These are phyloP conservation scores for Trypanosoma lewisi DNA, from an alignment of 208 protist genomes.

Conservation along the genomic window DNA sequence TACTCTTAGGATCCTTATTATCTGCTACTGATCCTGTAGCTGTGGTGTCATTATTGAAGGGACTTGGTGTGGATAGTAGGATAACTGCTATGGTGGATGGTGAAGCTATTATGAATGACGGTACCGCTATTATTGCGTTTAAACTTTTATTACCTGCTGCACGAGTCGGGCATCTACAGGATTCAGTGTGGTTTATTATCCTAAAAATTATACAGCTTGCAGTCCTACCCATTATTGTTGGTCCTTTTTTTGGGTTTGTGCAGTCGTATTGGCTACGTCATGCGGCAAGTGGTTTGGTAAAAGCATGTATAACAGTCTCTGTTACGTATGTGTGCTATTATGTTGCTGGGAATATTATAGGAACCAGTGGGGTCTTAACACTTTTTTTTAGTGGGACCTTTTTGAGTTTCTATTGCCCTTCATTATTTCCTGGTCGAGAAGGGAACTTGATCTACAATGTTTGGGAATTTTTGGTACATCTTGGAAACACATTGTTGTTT, in stretches of 20 bases:
- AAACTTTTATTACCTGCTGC: slow-evolving; percentile 72
- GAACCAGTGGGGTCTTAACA: slow-evolving; percentile 80
- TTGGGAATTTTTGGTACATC: slow-evolving; percentile 87
- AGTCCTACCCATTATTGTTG: slow-evolving; percentile 57
- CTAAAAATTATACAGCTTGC: slow-evolving; percentile 44
- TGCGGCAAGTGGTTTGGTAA: slow-evolving; percentile 42
- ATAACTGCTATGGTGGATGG: slow-evolving; percentile 85
- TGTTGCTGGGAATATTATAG: slow-evolving; percentile 57
- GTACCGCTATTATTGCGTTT: slow-evolving; percentile 88
- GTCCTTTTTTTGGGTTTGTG: slow-evolving; percentile 68
- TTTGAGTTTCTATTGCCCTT: slow-evolving; percentile 78
- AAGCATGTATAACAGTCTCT: slow-evolving; percentile 79
- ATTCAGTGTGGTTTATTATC: slow-evolving; percentile 33
- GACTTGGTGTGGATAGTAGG: slow-evolving; percentile 68
- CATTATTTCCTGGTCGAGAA: slow-evolving; percentile 72
- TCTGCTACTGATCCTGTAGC: slow-evolving; percentile 91
- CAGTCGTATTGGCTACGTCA: slow-evolving; percentile 66
- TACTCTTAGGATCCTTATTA: slow-evolving; percentile 79
- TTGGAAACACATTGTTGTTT: slow-evolving; percentile 88
- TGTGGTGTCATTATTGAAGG: slow-evolving; percentile 84
- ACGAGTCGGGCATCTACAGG: slow-evolving; percentile 31
- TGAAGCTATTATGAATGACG: slow-evolving; percentile 90
- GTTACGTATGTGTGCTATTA: slow-evolving; percentile 87
- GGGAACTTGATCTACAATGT: slow-evolving; percentile 67
- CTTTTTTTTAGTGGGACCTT: slow-evolving; percentile 80